Conservation (phyloP, 2,329 filamentous ascomycete genomes). For the Plectosphaerella cucumerina region DNA sequence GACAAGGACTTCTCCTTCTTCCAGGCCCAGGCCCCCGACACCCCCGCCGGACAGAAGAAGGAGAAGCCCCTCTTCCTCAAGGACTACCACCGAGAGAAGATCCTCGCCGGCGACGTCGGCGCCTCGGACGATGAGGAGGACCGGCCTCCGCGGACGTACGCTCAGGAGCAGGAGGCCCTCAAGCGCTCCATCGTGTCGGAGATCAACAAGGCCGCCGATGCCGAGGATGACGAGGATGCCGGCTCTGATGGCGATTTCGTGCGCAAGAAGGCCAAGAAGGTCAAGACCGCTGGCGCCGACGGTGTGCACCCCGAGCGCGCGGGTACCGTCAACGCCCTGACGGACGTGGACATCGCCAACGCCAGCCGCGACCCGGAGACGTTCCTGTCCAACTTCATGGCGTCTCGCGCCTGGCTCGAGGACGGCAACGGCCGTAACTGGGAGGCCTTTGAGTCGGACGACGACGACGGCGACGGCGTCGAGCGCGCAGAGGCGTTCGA, state of each 20-base stretch:
- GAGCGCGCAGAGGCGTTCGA: constrained; percentile 81
- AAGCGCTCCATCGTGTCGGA: constrained; percentile 75
- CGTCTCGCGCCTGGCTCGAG: constrained; percentile 84
- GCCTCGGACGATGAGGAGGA: constrained; percentile 55
- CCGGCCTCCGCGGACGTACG: constrained; percentile 63
- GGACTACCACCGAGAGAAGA: constrained; percentile 89
- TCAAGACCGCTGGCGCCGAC: constrained; percentile 26
- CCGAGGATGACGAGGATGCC: constrained; percentile 43
- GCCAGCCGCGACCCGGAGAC: constrained; percentile 88
- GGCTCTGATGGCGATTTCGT: constrained; percentile 64
- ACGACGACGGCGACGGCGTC: constrained; percentile 61
- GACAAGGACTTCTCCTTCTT: constrained; percentile 73
- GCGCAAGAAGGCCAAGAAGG: constrained; percentile 53
- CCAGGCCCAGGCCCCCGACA: constrained; percentile 43
- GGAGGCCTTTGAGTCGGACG: constrained; percentile 87
- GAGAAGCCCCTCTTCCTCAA: constrained; percentile 81
- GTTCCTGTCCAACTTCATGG: constrained; percentile 93
- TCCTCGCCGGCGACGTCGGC: constrained; percentile 68
- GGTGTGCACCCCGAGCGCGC: constrained; percentile 55
- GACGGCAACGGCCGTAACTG: constrained; percentile 57
- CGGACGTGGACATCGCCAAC: constrained; percentile 62
- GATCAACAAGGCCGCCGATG: constrained; percentile 62
- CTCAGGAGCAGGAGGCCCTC: constrained; percentile 80
- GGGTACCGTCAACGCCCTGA: constrained; percentile 37
- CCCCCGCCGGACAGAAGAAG: constrained; percentile 48